Evolutionary conservation across 441 rosid species (phyloP), one percentile per base, ranked within the genome.

Genomic region (Populus tomentosa): DNA sequence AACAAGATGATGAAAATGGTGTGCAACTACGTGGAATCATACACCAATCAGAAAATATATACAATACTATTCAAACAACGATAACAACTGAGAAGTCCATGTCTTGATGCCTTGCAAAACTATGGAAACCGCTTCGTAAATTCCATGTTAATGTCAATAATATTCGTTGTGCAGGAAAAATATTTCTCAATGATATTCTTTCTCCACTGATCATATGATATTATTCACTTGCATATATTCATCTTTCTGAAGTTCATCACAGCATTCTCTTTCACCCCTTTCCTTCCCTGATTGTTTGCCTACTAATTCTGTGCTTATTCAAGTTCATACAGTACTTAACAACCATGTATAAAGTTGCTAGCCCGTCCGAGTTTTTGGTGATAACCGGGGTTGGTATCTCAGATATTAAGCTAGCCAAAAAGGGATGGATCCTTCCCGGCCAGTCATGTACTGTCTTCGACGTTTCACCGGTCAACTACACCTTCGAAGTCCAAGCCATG

Each of bases 401-500:
- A 0, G 93, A 89, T 78, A 71, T 88, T 13, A 88, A 87, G 84
- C 81, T 90, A 0, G 82, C 83, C 11, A 88, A 88, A 73, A 89
- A 87, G 18, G 81, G 80, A 77, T 90, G 91, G 90, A 77, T 90
- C 23, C 23, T 83, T 10, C 91, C 88, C 5, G 82, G 88, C 61
- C 93, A 90, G 46, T 76, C 77, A 0, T 87, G 76, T 74, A 38
- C 86, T n/a, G 63, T 75, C 35, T 82, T 88, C 68, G 91, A 90
- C 40, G 80, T 90, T 11, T 86, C 91, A 7, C 91, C 93, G 1
- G 91, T 90, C 28, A 88, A 90, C 82, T 90, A 90, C 86, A 87
- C 89, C 6, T 88, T 90, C 85, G 82, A 90, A 67, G 93, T 89
- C 28, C 93, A 88, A 3, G 91, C 91, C 36, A 89, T 88, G 90